Conservation (phyloP, 306 rosid genomes). For the Bauhinia variegata region DNA sequence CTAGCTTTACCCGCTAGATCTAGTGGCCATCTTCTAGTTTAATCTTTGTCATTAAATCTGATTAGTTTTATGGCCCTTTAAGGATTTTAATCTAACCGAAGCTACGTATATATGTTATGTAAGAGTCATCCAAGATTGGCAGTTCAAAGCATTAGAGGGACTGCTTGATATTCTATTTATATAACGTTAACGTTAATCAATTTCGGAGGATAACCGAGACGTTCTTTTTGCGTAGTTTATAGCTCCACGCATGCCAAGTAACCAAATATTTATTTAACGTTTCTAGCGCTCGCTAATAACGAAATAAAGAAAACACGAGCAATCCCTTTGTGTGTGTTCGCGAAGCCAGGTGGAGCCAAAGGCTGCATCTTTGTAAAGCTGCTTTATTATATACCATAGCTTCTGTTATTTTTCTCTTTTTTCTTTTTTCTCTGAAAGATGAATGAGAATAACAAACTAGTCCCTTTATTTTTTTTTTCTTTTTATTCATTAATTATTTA, state of each 20-base stretch:
- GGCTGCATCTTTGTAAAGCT: conserved; percentile 27
- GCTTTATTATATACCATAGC: background rate
- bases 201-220: no score
- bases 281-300: conserved; percentile 18
- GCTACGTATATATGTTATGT: background rate
- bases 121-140: no score
- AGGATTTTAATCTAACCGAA: background rate
- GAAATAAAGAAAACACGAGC: background rate
- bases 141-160: background rate
- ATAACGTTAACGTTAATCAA: background rate
- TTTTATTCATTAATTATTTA: no score
- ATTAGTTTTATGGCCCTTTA: background rate
- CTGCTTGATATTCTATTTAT: background rate
- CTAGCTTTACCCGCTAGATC: conserved; percentile 15
- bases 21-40: background rate
- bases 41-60: background rate
- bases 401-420: background rate
- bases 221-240: no score
- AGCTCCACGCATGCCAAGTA: no score
- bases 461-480: no score
- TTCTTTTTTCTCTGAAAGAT: no score
- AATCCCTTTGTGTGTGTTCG: background rate
- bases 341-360: conserved; percentile 17
- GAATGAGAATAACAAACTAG: no score
- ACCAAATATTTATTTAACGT: background rate